Percentiles rank a stretch among this genome's conserved stretches.
These are phyloP conservation scores for Babesia ovata DNA, from an alignment of 169 alveolate genomes.

Conservation along the genomic window DNA sequence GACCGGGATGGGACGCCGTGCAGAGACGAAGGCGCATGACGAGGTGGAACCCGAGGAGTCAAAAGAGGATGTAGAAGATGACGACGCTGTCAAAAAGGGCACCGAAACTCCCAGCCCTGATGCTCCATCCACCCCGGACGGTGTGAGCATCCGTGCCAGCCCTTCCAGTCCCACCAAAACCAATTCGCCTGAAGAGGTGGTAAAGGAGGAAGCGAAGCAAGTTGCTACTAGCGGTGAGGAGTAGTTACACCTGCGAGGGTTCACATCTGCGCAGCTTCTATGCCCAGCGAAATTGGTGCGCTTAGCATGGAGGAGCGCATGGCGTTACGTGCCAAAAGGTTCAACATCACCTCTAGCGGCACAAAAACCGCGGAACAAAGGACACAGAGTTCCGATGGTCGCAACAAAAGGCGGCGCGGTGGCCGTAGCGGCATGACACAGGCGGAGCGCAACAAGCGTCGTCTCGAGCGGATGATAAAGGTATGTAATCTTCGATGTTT, in stretches of 20 bases:
- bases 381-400: neutral
- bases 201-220: too few relatives aligned
- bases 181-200: too few relatives aligned
- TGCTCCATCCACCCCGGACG: neutral
- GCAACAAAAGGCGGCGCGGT: neutral
- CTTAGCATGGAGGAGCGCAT: slow-evolving; percentile 40
- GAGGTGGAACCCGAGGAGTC: neutral
- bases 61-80: neutral
- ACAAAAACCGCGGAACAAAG: neutral
- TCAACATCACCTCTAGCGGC: slow-evolving; percentile 26
- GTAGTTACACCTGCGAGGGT: neutral
- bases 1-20: neutral
- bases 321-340: slow-evolving; percentile 48
- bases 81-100: neutral
- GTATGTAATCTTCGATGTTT: neutral
- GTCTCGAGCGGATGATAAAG: slow-evolving; percentile 13
- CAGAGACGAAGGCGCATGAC: neutral
- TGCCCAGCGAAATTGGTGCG: slow-evolving; percentile 1
- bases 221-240: too few relatives aligned
- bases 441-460: neutral
- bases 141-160: slow-evolving; percentile 5
- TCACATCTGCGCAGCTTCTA: neutral
- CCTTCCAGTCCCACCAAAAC: neutral
- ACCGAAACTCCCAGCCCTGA: neutral
- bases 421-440: neutral